These are phyloP conservation scores for Anethum foeniculum DNA, from an alignment of 140 eudicot species.

Conservation along the genomic window DNA sequence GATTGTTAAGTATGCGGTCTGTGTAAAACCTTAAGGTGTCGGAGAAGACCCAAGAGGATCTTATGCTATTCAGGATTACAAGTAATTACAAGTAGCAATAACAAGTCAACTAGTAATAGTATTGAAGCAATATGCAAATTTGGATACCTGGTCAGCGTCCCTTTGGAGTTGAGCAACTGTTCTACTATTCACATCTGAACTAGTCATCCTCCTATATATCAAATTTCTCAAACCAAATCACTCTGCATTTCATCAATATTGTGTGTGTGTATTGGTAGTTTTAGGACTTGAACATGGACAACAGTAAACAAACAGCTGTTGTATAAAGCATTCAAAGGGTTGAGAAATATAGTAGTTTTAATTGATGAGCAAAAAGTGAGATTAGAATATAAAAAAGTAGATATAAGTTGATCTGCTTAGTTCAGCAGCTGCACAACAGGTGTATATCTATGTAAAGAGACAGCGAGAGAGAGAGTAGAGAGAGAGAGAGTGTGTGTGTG, in stretches of 20 bases:
- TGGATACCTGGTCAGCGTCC: slow-evolving; percentile 64
- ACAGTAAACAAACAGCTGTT: not conserved
- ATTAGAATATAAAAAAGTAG: not conserved
- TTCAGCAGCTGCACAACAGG: not conserved
- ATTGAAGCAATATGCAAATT: not conserved
- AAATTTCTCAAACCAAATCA: slow-evolving; percentile 14
- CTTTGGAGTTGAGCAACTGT: slow-evolving; percentile 61
- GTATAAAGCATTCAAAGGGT: not conserved
- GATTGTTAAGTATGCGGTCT: too few relatives aligned
- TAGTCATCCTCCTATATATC: slow-evolving; percentile 34
- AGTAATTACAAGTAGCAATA: too few relatives aligned
- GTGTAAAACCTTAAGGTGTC: too few relatives aligned
- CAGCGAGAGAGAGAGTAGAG: not conserved
- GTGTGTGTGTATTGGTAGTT: too few relatives aligned
- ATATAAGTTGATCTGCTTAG: slow-evolving; percentile 6
- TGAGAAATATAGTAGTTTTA: too few relatives aligned
- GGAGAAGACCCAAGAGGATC: too few relatives aligned
- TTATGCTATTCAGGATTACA: too few relatives aligned
- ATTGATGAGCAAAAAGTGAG: not conserved
- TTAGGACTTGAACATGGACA: too few relatives aligned
- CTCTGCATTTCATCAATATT: slow-evolving; percentile 13
- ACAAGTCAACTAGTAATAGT: too few relatives aligned
- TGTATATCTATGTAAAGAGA: not conserved
- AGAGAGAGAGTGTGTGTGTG: too few relatives aligned
- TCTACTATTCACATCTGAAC: slow-evolving; percentile 39